A percentile compares a stretch with the other conserved stretches of the same genome.
Conservation (phyloP, 2,329 filamentous ascomycete species). For the Whalleya microplaca region DNA sequence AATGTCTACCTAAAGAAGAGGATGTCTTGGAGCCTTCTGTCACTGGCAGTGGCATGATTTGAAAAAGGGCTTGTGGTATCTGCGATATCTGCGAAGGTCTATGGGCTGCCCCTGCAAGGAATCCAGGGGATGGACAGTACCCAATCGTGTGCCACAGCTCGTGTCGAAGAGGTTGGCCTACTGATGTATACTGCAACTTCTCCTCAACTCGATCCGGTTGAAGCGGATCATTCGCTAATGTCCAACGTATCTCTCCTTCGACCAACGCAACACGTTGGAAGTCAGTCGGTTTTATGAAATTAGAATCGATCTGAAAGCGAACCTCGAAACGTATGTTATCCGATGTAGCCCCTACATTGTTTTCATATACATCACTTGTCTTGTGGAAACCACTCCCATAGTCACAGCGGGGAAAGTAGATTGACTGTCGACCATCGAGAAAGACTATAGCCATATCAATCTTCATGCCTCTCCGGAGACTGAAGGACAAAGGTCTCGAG, state of each 20-base stretch:
- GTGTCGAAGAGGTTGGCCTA: not conserved
- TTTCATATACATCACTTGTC: not conserved
- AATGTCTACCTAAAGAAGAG: too few species aligned
- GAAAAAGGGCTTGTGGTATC: too few species aligned
- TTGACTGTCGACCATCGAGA: not conserved
- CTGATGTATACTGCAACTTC: not conserved
- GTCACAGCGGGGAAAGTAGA: not conserved
- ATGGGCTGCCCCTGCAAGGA: too few species aligned
- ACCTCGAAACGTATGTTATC: not conserved
- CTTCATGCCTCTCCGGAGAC: not conserved
- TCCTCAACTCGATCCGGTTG: not conserved
- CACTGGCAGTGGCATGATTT: too few species aligned
- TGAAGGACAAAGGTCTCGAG: not conserved
- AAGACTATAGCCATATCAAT: not conserved
- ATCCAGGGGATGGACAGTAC: too few species aligned
- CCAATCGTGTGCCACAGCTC: not conserved
- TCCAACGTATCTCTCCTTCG: not conserved
- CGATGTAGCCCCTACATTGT: not conserved
- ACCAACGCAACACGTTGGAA: not conserved
- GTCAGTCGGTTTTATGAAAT: not conserved
- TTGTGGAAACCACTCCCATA: not conserved
- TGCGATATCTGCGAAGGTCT: too few species aligned
- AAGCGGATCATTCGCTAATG: not conserved
- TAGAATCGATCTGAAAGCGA: not conserved
- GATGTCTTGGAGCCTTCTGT: too few species aligned